phyloP scores from a whole-genome alignment of 2,329 filamentous ascomycete species.

The Cordyceps fumosorosea region DNA sequence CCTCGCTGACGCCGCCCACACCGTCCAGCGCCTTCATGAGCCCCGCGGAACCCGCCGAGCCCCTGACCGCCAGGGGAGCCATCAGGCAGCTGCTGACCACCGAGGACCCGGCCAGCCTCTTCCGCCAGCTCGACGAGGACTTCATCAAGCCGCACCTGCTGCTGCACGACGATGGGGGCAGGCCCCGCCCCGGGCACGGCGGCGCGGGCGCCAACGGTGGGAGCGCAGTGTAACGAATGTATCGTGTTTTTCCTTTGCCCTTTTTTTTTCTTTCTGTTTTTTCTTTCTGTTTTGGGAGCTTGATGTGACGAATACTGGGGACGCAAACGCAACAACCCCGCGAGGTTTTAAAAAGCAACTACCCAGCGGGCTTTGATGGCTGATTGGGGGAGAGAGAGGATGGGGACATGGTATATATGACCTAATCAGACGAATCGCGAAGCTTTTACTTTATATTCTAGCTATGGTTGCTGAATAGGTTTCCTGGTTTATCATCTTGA shows the following conservation, averaged over 20 bases:
- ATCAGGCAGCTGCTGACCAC: slow-evolving; percentile 75
- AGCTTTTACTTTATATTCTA: too few relatives aligned
- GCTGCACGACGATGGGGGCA: slow-evolving; percentile 51
- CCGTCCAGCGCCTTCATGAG: slow-evolving; percentile 25
- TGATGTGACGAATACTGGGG: background rate
- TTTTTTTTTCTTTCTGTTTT: background rate
- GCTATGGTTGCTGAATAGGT: too few relatives aligned
- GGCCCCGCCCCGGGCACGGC: slow-evolving; percentile 15
- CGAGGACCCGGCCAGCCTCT: slow-evolving; percentile 84
- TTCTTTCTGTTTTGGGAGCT: background rate
- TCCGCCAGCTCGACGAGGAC: slow-evolving; percentile 88
- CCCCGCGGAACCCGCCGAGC: slow-evolving; percentile 26
- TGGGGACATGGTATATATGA: too few relatives aligned
- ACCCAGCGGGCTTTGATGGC: background rate
- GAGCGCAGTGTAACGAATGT: slow-evolving; percentile 11
- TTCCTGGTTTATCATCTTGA: too few relatives aligned
- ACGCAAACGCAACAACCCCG: background rate
- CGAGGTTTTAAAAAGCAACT: background rate
- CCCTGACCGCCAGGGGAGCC: slow-evolving; percentile 66
- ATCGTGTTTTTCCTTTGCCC: background rate
- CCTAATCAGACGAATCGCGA: too few relatives aligned
- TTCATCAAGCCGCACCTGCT: slow-evolving; percentile 90
- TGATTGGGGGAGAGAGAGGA: background rate
- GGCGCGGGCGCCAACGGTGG: slow-evolving; percentile 21
- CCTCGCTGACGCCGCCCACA: slow-evolving; percentile 19